Evolutionary conservation across 2,329 filamentous ascomycete genomes (phyloP).

Genomic region (Shiraia sp.): DNA sequence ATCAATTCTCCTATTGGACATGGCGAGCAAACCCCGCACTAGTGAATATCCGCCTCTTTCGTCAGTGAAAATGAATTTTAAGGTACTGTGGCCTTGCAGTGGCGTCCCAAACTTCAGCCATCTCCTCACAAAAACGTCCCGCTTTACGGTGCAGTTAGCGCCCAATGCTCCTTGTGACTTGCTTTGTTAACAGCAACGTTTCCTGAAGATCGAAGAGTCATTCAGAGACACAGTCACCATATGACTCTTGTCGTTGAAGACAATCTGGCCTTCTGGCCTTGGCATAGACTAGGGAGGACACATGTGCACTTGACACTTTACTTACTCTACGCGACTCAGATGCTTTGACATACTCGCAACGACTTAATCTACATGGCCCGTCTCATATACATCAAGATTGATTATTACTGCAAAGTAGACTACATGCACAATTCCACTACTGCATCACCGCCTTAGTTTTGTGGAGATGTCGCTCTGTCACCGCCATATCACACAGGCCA

Average conservation of each 20-base stretch:
- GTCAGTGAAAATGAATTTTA: not conserved
- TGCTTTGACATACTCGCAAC: no score
- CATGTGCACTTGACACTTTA: no score
- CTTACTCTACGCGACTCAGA: no score
- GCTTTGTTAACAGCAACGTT: slow-evolving; percentile 15
- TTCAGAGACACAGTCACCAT: not conserved
- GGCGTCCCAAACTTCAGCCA: no score
- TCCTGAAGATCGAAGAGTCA: slow-evolving; percentile 4
- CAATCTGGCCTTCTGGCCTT: not conserved
- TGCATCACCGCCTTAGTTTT: not conserved
- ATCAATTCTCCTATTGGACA: slow-evolving; percentile 6
- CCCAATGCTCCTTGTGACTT: not conserved
- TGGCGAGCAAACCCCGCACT: slow-evolving; percentile 3
- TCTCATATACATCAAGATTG: no score
- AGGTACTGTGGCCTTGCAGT: not conserved
- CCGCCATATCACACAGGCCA: not conserved
- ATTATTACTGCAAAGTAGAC: no score
- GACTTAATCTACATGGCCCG: not conserved
- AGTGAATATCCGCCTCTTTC: slow-evolving; percentile 11
- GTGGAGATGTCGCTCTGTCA: slow-evolving; percentile 1
- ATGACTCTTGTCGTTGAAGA: slow-evolving; percentile 5
- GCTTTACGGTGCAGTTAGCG: slow-evolving; percentile 1
- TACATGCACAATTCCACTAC: no score
- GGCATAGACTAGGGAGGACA: no score
- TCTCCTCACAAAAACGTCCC: not conserved